Percentiles rank a stretch among this genome's conserved stretches.
These are phyloP conservation scores for Vitis rupestris DNA, from an alignment of 164 flowering plant genomes.

Conservation along the genomic window DNA sequence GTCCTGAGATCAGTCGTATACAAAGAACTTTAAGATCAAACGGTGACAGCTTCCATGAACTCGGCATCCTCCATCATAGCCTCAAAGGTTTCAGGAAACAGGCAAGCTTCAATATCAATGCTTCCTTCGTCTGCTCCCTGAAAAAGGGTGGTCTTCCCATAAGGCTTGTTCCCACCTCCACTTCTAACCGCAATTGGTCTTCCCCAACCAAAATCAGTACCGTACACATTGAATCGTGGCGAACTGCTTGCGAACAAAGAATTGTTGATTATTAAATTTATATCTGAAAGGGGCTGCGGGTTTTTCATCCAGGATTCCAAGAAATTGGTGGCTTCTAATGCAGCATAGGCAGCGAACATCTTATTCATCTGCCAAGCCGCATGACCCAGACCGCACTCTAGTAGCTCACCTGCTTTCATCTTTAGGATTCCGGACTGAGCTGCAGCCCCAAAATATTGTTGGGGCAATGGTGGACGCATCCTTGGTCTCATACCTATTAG, in stretches of 20 bases:
- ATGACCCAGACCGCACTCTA: too few relatives aligned
- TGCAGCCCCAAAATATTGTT: too few relatives aligned
- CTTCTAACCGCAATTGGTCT: slow-evolving; percentile 23
- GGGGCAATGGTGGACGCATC: too few relatives aligned
- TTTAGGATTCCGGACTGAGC: too few relatives aligned
- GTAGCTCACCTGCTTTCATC: too few relatives aligned
- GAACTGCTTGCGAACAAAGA: slow-evolving; percentile 1
- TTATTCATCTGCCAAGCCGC: too few relatives aligned
- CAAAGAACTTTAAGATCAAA: background rate
- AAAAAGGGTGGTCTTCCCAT: slow-evolving; percentile 10
- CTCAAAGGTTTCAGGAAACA: background rate
- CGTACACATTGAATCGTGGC: slow-evolving; percentile 3
- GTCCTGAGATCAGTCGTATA: too few relatives aligned
- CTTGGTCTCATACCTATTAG: too few relatives aligned
- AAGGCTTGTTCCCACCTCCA: background rate
- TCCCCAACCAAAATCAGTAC: slow-evolving; percentile 49
- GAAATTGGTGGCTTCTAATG: too few relatives aligned
- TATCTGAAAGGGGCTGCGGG: background rate
- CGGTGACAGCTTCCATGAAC: slow-evolving; percentile 8
- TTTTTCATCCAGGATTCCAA: background rate
- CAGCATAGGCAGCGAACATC: too few relatives aligned
- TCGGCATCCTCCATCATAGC: slow-evolving; percentile 4
- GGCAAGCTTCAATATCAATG: slow-evolving; percentile 12
- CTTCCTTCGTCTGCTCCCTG: slow-evolving; percentile 11
- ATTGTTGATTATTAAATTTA: too few relatives aligned